These are phyloP conservation scores for Plantago elongata DNA, from an alignment of 257 asterid species.

Conservation along the genomic window DNA sequence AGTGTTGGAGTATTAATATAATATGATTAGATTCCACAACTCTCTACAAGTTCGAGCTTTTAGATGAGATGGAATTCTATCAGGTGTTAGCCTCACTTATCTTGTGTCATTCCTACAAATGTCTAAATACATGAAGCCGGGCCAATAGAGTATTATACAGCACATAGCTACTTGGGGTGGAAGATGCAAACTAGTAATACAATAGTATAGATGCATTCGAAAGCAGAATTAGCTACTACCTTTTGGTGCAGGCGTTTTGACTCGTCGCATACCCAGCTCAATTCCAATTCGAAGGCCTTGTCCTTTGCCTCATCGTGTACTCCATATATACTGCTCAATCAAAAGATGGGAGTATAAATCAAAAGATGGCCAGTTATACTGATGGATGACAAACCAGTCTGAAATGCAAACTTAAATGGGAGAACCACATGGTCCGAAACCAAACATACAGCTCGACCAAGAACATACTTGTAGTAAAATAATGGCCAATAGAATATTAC, in stretches of 20 bases:
- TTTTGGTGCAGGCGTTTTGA: constrained; percentile 90
- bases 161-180: no score
- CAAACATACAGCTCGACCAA: not conserved
- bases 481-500: not conserved
- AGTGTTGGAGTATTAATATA: no score
- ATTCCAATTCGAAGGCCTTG: constrained; percentile 93
- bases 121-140: no score
- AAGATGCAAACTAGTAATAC: no score
- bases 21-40: no score
- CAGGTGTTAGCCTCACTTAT: no score
- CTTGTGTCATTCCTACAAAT: no score
- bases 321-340: constrained; percentile 64
- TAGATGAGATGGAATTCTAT: no score
- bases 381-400: no score
- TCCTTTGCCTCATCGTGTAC: constrained; percentile 97
- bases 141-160: no score
- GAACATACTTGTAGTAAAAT: not conserved
- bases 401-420: no score
- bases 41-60: no score
- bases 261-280: constrained; percentile 99
- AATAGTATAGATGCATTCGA: not conserved
- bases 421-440: not conserved
- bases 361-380: not conserved
- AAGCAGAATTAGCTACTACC: constrained; percentile 35
- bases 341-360: constrained; percentile 13